Percentiles rank a stretch among this genome's conserved stretches.
phyloP scores from a whole-genome alignment of 805 yeast species.

The Komagataella populi region DNA sequence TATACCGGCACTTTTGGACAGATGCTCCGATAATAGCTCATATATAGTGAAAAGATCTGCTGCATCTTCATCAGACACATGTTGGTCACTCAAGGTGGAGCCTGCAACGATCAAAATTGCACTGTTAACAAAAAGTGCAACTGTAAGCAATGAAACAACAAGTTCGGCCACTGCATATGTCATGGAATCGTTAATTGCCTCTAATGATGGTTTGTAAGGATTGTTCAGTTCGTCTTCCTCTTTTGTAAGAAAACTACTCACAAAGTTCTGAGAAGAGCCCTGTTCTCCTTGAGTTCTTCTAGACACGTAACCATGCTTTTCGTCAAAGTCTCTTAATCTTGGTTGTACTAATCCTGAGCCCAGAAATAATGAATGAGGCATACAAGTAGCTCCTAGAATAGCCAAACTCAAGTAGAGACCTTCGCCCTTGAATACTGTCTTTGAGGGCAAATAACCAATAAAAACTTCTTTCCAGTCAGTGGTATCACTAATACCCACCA shows the following conservation, averaged over 20 bases:
- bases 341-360: conserved; percentile 89
- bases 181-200: conserved; percentile 71
- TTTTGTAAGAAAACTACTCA: conserved; percentile 5
- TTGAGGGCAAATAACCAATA: conserved; percentile 50
- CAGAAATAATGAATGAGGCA: conserved; percentile 85
- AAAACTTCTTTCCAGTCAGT: conserved; percentile 47
- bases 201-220: conserved; percentile 56
- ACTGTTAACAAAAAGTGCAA: conserved; percentile 86
- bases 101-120: conserved; percentile 89
- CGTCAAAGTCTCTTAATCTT: conserved; percentile 66
- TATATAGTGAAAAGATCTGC: conserved; percentile 81
- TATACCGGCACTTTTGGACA: conserved; percentile 78
- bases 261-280: conserved; percentile 20
- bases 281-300: conserved; percentile 6
- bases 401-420: conserved; percentile 78
- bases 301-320: conserved; percentile 45
- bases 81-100: conserved; percentile 46
- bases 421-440: conserved; percentile 31
- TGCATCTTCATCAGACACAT: conserved; percentile 25
- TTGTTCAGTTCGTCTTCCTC: conserved; percentile 7
- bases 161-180: conserved; percentile 73
- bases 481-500: conserved; percentile 49
- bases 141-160: conserved; percentile 67
- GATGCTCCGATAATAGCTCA: conserved; percentile 48
- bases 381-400: conserved; percentile 84